phyloP scores from a whole-genome alignment of 305 asterid genomes.

The Fraxinus paxiana region DNA sequence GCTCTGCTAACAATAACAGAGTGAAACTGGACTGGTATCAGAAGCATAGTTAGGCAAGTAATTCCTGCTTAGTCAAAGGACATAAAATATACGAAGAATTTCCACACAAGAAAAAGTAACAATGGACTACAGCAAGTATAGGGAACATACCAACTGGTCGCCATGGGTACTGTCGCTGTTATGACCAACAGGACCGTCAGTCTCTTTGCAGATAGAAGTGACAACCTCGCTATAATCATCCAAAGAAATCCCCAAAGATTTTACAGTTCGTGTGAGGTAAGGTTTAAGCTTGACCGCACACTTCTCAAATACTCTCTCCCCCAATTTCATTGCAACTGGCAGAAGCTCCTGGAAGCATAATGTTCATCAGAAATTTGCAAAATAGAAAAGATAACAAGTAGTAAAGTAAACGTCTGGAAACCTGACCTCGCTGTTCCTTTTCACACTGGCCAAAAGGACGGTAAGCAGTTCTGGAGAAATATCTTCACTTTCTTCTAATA shows the following conservation, averaged over 20 bases:
- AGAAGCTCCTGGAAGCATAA: conserved; percentile 44
- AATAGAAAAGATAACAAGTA: conserved; percentile 3
- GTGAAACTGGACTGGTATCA: neutral
- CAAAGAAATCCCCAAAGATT: conserved; percentile 41
- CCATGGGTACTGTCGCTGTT: conserved; percentile 32
- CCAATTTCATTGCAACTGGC: conserved; percentile 67
- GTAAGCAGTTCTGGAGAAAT: conserved; percentile 59
- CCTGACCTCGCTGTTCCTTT: conserved; percentile 66
- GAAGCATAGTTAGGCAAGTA: neutral
- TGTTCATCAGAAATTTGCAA: conserved; percentile 17
- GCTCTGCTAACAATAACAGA: neutral
- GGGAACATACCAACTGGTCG: conserved; percentile 49
- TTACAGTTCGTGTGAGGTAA: conserved; percentile 52
- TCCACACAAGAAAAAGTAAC: neutral
- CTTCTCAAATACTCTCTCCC: conserved; percentile 60
- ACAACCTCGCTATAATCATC: conserved; percentile 24
- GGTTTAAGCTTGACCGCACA: conserved; percentile 70
- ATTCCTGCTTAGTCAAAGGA: neutral
- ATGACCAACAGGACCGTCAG: conserved; percentile 26
- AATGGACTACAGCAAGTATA: conserved; percentile 5
- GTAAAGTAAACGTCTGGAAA: conserved; percentile 9
- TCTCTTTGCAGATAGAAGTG: conserved; percentile 33
- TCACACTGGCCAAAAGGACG: conserved; percentile 59
- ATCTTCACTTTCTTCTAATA: conserved; percentile 95
- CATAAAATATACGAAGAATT: neutral